A percentile compares a stretch with the other conserved stretches of the same genome.
phyloP scores from a whole-genome alignment of 2,329 filamentous ascomycete species.

The Biscogniauxia sp. region DNA sequence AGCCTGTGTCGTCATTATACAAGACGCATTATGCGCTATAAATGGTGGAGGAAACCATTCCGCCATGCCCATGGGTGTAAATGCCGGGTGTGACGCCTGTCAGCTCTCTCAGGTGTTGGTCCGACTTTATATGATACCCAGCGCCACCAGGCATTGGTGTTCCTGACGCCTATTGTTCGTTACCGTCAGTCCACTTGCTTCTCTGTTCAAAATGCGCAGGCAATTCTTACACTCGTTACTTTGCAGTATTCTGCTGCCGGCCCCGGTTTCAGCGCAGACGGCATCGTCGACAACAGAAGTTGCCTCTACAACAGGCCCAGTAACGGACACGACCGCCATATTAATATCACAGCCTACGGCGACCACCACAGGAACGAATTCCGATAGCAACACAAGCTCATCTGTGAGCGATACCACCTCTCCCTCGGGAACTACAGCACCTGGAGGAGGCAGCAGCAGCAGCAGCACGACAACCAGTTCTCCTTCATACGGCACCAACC shows the following conservation, averaged over 20 bases:
- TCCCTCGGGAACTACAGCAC: slow-evolving; percentile 18
- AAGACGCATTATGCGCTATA: slow-evolving; percentile 19
- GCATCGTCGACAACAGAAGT: slow-evolving; percentile 27
- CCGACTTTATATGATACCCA: slow-evolving; percentile 19
- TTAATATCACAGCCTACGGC: slow-evolving; percentile 9
- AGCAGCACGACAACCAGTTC: slow-evolving; percentile 21
- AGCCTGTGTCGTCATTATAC: slow-evolving; percentile 4
- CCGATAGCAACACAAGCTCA: not conserved
- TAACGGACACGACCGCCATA: slow-evolving; percentile 14
- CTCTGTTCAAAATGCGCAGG: slow-evolving; percentile 20
- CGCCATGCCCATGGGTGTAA: slow-evolving; percentile 5
- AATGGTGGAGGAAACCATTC: slow-evolving; percentile 13
- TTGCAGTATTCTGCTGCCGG: slow-evolving; percentile 30
- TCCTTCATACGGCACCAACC: slow-evolving; percentile 33
- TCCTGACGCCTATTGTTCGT: slow-evolving; percentile 5
- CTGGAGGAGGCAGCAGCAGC: slow-evolving; percentile 20
- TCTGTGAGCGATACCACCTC: slow-evolving; percentile 14
- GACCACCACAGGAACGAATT: slow-evolving; percentile 3
- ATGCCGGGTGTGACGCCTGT: slow-evolving; percentile 1
- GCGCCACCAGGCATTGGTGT: slow-evolving; percentile 8
- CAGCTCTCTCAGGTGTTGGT: slow-evolving; percentile 1
- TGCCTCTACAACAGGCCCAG: slow-evolving; percentile 9
- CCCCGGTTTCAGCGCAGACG: slow-evolving; percentile 33
- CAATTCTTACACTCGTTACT: slow-evolving; percentile 27
- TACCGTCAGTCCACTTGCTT: slow-evolving; percentile 18